Percentiles rank a stretch among this genome's conserved stretches.
phyloP scores from a whole-genome alignment of 2,329 filamentous ascomycete species.

The Aspergillus hortae region DNA sequence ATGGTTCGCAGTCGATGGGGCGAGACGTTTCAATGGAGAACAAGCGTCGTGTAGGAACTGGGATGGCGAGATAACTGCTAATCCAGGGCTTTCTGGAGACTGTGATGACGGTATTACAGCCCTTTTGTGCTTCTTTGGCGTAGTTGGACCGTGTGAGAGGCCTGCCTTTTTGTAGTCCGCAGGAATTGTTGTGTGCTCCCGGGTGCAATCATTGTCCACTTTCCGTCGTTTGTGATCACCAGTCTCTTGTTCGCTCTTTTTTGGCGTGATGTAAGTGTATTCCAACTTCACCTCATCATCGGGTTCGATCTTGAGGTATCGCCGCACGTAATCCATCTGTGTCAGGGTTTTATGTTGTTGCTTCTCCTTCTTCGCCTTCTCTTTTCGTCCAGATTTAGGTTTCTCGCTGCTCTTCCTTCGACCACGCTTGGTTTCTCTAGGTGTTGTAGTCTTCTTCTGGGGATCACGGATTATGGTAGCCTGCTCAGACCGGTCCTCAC shows the following conservation, averaged over 20 bases:
- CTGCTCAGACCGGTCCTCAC: conserved; percentile 8
- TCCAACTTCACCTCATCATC: conserved; percentile 33
- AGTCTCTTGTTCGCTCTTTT: conserved; percentile 8
- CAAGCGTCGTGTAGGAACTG: conserved; percentile 27
- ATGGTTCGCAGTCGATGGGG: neutral
- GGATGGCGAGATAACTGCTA: conserved; percentile 35
- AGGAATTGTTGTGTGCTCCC: neutral
- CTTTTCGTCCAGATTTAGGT: conserved; percentile 19
- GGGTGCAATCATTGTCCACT: conserved; percentile 7
- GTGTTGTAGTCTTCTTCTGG: conserved; percentile 13
- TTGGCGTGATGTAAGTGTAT: conserved; percentile 26
- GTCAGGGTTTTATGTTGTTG: conserved; percentile 36
- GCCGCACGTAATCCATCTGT: conserved; percentile 41
- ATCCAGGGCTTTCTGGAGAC: conserved; percentile 40
- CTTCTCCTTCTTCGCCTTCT: conserved; percentile 18
- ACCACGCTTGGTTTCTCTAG: conserved; percentile 14
- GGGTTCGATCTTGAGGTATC: conserved; percentile 30
- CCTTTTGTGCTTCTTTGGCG: conserved; percentile 30
- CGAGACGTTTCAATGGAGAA: conserved; percentile 22
- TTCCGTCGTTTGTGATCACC: conserved; percentile 21
- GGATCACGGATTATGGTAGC: conserved; percentile 12
- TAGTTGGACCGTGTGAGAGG: conserved; percentile 18
- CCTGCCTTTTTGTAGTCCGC: neutral
- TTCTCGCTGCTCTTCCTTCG: conserved; percentile 19
- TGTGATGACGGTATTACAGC: conserved; percentile 42